Conservation (phyloP, 2,329 filamentous ascomycete species). For the Diaporthe sp. region DNA sequence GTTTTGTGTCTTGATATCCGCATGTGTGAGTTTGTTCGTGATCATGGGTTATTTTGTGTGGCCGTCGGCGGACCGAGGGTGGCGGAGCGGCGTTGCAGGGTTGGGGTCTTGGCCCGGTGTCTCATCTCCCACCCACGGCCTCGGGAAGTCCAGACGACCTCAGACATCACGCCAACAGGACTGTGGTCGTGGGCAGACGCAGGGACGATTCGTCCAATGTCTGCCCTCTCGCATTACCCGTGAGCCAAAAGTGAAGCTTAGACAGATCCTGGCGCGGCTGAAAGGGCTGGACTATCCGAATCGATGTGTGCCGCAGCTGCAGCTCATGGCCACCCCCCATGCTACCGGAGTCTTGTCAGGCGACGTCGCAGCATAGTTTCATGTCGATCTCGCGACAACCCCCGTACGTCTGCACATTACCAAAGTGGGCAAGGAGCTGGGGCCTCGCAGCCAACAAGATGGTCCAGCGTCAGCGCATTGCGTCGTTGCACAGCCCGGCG, state of each 20-base stretch:
- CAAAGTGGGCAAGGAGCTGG: constrained; percentile 26
- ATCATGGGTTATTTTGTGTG: not conserved
- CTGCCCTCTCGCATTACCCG: constrained; percentile 18
- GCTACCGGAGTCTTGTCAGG: constrained; percentile 35
- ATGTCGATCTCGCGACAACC: constrained; percentile 37
- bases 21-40: not conserved
- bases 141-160: constrained; percentile 18
- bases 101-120: constrained; percentile 7
- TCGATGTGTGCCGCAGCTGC: constrained; percentile 12
- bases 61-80: not conserved
- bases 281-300: constrained; percentile 1
- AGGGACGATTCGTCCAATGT: constrained; percentile 5
- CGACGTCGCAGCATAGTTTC: constrained; percentile 40
- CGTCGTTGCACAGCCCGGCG: constrained; percentile 32
- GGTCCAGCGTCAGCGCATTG: constrained; percentile 18
- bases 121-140: constrained; percentile 21
- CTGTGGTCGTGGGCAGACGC: not conserved
- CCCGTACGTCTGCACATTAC: constrained; percentile 1
- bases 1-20: not conserved
- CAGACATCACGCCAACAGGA: constrained; percentile 7
- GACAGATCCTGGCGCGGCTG: constrained; percentile 21
- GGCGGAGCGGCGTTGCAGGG: constrained; percentile 10
- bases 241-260: not conserved
- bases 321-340: constrained; percentile 8
- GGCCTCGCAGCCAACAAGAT: constrained; percentile 4